phyloP scores from a whole-genome alignment of 2,329 filamentous ascomycete species.

The Pseudocercospora vitis region DNA sequence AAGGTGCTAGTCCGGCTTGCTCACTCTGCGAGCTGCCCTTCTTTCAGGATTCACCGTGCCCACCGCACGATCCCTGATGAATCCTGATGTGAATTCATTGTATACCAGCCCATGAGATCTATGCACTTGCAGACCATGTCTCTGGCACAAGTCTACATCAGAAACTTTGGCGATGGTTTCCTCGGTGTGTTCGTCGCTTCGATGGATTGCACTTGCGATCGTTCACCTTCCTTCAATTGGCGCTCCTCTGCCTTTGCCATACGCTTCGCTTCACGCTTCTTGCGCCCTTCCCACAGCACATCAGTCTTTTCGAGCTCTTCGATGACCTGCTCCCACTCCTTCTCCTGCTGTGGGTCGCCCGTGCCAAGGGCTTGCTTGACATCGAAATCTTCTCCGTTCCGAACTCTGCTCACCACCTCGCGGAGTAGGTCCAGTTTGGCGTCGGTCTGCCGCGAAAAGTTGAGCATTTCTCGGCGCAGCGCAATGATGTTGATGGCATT shows the following conservation, averaged over 20 bases:
- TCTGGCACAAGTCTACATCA: slow-evolving; percentile 29
- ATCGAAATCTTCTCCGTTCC: slow-evolving; percentile 75
- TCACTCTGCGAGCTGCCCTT: no score
- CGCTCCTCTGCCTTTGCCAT: slow-evolving; percentile 28
- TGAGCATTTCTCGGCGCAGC: slow-evolving; percentile 71
- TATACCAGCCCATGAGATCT: no score
- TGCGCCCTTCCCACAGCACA: slow-evolving; percentile 32
- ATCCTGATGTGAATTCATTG: no score
- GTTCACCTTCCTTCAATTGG: slow-evolving; percentile 23
- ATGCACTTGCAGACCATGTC: no score
- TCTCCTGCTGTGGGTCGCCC: slow-evolving; percentile 71
- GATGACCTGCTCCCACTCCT: slow-evolving; percentile 83
- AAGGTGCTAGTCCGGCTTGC: no score
- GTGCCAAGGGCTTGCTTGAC: slow-evolving; percentile 80
- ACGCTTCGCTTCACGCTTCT: slow-evolving; percentile 32
- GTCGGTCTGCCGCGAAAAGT: slow-evolving; percentile 73
- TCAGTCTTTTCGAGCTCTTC: slow-evolving; percentile 39
- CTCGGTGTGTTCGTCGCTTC: slow-evolving; percentile 9
- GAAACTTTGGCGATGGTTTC: slow-evolving; percentile 31
- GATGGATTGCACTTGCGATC: slow-evolving; percentile 2
- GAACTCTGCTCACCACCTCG: slow-evolving; percentile 71
- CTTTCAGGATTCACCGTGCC: no score
- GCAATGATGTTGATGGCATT: slow-evolving; percentile 93
- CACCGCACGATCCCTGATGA: no score
- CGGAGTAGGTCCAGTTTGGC: slow-evolving; percentile 73